Base-by-base conservation (phyloP, 768 basidiomycete genomes). In the Heimioporus sp. region DNA sequence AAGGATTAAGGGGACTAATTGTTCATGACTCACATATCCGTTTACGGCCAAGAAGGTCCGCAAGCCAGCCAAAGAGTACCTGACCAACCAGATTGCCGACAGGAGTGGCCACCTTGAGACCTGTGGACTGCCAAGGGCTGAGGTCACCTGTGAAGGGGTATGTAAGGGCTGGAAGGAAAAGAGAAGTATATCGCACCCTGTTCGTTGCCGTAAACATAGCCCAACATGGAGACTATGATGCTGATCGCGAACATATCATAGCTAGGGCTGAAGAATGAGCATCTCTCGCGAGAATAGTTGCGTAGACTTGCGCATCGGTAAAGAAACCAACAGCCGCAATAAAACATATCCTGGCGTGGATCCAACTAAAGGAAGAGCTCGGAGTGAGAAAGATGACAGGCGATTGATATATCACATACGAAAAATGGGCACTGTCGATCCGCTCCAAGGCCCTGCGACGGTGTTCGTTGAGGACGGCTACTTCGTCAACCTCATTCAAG, bases 201-300 rank as follows among this genome's bases (percentile, higher is more conserved):
- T 13, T 69, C 53, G 50, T 82, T 20, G 2, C 63, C 81, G 46
- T 91, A 93, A 42, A 94, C 84, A 61, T 88, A 90, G 11, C 89
- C 91, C 52, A 95, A 68, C 90, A 95, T 94, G 0, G 77, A 79
- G 0, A 85, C 81, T 0, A 85, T 86, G 43, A 94, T 89, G 68
- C 86, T 91, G 67, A 95, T 92, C 11, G 90, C 87, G 64, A 95
- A 96, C 54, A 93, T 83, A 57, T 92, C 90, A 59, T 90, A 90
- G 32, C 67, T 69, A 35, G 46, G 36, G 3, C 24, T 5, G 46
- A 43, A 31, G 43, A n/a, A 40, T 60, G n/a, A 53, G 21, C 10
- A 21, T 17, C 19, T 36, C 11, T n/a, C 5, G 24, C 41, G n/a
- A n/a, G 13, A 32, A 35, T 16, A 44, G 36, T 20, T 43, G 24